These are phyloP conservation scores for Escallonia rubra DNA, from an alignment of 129 eudicot species.

Conservation along the genomic window DNA sequence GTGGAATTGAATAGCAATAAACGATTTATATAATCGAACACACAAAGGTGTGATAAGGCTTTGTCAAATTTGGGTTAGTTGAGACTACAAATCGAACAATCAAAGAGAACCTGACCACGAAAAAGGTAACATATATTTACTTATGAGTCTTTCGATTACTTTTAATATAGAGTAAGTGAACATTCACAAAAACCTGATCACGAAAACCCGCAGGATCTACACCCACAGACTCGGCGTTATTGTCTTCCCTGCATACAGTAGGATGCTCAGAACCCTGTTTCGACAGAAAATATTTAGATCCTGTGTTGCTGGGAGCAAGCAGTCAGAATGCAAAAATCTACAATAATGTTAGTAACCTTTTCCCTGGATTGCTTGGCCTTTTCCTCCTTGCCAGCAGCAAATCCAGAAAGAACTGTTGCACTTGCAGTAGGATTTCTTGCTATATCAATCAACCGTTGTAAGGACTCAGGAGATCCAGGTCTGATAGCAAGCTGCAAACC, in stretches of 20 bases:
- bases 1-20: no score
- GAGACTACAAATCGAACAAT: no score
- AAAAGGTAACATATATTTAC: no score
- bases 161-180: neutral
- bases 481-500: neutral
- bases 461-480: neutral
- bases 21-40: no score
- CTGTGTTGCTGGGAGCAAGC: neutral
- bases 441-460: neutral
- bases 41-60: neutral
- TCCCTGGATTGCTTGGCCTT: neutral
- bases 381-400: neutral
- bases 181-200: neutral
- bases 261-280: neutral
- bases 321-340: neutral
- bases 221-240: neutral
- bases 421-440: slow-evolving; percentile 1
- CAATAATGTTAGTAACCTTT: neutral
- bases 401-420: neutral
- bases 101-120: no score
- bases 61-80: no score
- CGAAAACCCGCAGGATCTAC: neutral
- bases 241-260: neutral
- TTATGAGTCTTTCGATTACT: no score
- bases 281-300: neutral